Base-by-base conservation (phyloP, 805 yeast species). In the Pichia kluyveri region DNA sequence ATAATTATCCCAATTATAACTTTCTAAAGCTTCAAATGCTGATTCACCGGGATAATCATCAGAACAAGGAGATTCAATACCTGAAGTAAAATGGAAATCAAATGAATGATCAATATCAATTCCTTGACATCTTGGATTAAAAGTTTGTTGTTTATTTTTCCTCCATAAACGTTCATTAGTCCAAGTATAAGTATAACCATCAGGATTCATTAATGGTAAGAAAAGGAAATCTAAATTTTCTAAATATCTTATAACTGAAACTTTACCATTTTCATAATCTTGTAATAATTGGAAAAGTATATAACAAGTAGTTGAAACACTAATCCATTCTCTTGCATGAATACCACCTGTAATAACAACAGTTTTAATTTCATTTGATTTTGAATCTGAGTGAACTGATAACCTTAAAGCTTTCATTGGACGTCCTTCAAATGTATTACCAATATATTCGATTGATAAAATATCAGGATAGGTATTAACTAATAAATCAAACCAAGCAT, bases 241-340 rank as follows among this genome's bases (percentile, higher is more conserved):
- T 50, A 87, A 63, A 50, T 69, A 79, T 32, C 62, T 64, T 5
- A 69, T 69, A 48, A 73, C 77, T 43, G 70, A 69, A 31, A 59
- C 60, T 17, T 60, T 62, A 11, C 64, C 65, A 0, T 55, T 54
- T 23, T 76, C 80, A 55, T 73, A 77, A 42, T 69, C 71, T 34
- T 68, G 60, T 43, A 79, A 57, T 50, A 86, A 51, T 61, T 71
- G 63, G 58, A 69, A 69, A 19, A 81, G 57, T 3, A 75, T 63
- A 62, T 75, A 86, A 51, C 86, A 75, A 0, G 79, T 82, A 0
- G 91, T 72, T 2, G 89, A 76, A 2, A 82, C 79, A 37, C 89
- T 76, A 28, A 87, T 73, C 96, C 96, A 89, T 62, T 89, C 97
- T 45, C 97, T 72, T 0, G 96, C 93, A 66, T 89, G 96, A 3